Conservation (phyloP, 768 basidiomycete species). For the Aureoboletus auriporus region DNA sequence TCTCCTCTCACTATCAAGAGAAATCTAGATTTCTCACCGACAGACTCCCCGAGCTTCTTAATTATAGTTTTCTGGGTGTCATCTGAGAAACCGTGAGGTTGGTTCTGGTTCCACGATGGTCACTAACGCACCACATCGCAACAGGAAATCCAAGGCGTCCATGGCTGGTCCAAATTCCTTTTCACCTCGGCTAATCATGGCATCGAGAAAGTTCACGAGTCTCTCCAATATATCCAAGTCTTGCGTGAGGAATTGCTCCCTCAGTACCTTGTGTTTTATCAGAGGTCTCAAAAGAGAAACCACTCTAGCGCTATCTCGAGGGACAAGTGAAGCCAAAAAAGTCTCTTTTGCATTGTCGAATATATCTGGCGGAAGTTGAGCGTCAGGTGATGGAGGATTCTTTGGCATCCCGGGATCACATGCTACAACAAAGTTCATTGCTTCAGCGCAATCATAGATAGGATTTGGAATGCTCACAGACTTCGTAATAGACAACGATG, state of each 20-base stretch:
- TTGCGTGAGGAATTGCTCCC: constrained; percentile 6
- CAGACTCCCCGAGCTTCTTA: neutral
- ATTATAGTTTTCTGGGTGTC: constrained; percentile 4
- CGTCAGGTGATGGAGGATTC: neutral
- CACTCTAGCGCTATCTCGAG: constrained; percentile 5
- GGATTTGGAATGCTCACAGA: constrained; percentile 3
- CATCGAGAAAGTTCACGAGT: constrained; percentile 11
- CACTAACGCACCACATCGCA: constrained; percentile 9
- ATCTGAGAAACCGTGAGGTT: constrained; percentile 1
- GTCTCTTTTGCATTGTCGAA: constrained; percentile 9
- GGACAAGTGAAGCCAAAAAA: constrained; percentile 7
- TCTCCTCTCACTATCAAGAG: constrained; percentile 6
- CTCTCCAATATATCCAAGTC: neutral
- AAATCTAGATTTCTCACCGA: constrained; percentile 1
- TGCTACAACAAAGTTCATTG: neutral
- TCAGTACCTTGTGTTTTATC: constrained; percentile 10
- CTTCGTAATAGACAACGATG: constrained; percentile 15
- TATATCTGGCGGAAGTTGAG: neutral
- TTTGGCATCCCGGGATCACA: neutral
- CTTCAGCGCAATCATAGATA: neutral
- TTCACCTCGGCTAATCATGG: neutral
- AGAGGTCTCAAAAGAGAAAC: neutral
- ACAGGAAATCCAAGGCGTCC: constrained; percentile 11
- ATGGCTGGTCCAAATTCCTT: constrained; percentile 14
- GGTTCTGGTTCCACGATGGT: neutral